Evolutionary conservation across 148 eudicot species (phyloP).

Genomic region (Vaccinium corymbosum): DNA sequence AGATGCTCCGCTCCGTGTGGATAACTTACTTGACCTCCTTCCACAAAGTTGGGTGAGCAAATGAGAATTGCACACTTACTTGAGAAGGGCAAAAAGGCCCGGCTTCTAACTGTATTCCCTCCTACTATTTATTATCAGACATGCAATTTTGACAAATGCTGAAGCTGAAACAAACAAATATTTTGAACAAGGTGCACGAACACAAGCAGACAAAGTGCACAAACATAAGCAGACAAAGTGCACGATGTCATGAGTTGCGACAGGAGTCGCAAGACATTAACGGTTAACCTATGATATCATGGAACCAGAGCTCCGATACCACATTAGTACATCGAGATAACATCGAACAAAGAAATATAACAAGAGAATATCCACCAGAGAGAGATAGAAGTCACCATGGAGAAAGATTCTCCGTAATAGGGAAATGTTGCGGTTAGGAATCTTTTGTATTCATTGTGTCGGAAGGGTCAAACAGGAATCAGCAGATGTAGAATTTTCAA

Average conservation of each 20-base stretch:
- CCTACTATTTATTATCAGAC: no score
- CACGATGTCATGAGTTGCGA: no score
- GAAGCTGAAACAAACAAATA: no score
- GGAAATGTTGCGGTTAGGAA: constrained; percentile 80
- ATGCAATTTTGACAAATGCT: no score
- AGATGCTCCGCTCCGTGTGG: background rate
- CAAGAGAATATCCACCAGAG: background rate
- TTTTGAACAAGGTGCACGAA: no score
- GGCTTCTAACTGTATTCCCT: no score
- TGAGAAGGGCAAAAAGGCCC: background rate
- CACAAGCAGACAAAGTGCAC: no score
- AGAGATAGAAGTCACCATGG: constrained; percentile 42
- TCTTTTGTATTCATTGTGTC: constrained; percentile 88
- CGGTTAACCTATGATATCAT: no score
- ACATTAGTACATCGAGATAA: background rate
- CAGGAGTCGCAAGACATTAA: no score
- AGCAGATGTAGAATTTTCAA: constrained; percentile 29
- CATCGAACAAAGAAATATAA: background rate
- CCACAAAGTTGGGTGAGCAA: background rate
- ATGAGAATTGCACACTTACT: background rate
- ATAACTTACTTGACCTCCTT: background rate
- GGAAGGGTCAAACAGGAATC: constrained; percentile 88
- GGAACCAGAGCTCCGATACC: background rate
- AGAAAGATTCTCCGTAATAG: constrained; percentile 85
- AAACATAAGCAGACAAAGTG: no score